Evolutionary conservation across 495 filamentous ascomycete species (phyloP).

Genomic region (Schizothecium vesticola): DNA sequence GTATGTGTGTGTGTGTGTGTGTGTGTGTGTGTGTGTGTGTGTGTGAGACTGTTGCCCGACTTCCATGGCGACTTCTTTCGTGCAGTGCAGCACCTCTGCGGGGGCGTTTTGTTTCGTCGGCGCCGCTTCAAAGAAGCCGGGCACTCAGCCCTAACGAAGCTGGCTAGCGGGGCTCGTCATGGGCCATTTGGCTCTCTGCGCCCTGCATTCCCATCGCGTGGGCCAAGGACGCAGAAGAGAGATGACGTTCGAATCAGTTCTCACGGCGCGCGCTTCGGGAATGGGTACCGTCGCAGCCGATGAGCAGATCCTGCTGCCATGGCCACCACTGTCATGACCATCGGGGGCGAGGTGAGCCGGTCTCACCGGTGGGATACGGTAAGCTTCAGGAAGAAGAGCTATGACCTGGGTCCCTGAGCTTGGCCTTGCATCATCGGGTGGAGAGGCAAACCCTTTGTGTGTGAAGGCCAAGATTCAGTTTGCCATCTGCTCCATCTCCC

Average conservation of each 20-base stretch:
- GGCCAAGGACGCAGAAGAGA: not conserved
- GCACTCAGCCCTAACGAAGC: not conserved
- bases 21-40: not conserved
- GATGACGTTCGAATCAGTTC: not conserved
- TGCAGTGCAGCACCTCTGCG: too few species aligned
- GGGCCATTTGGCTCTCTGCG: not conserved
- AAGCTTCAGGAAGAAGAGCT: not conserved
- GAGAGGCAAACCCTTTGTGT: not conserved
- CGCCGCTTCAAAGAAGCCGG: not conserved
- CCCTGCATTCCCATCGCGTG: not conserved
- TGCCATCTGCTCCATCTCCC: not conserved
- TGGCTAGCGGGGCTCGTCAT: not conserved
- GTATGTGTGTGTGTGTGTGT: too few species aligned
- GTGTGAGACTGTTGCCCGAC: not conserved
- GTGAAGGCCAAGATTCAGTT: not conserved
- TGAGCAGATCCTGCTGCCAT: not conserved
- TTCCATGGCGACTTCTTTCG: not conserved
- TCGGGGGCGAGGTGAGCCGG: not conserved
- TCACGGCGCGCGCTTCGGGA: not conserved
- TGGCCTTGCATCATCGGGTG: slow-evolving; percentile 5
- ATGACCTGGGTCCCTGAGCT: slow-evolving; percentile 3
- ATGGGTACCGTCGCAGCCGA: not conserved
- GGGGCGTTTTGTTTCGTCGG: not conserved
- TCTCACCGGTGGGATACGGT: not conserved
- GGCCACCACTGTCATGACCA: not conserved